Evolutionary conservation across 1,284 basidiomycete genomes (phyloP), one percentile per base, ranked within the genome.

Genomic region (Fomitopsis pinicola): DNA sequence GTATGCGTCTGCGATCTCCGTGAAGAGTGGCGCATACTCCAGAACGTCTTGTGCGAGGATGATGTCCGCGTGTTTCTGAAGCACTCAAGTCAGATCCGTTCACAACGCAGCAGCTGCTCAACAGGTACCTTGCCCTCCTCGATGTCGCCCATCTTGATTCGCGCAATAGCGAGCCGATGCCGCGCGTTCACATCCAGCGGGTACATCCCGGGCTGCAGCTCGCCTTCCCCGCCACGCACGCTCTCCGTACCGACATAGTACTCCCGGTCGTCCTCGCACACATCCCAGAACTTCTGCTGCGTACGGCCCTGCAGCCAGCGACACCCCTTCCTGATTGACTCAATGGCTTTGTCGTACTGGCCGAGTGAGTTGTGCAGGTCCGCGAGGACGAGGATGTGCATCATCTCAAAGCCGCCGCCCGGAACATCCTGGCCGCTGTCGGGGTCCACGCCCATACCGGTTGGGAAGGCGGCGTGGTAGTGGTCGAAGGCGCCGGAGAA

Each of bases 231-330:
- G 3, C 71, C 64, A 7, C 66, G 52, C 42, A 55, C 55, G 42
- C 48, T 69, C 61, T 50, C 74, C 12, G 77, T 75, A 2, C 82
- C 73, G 69, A 95, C 92, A 69, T 85, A 50, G 8, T 50, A 97
- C 74, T 98, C 96, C 59, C 95, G 79, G 72, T 98, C 95, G 71
- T 97, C 97, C 42, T 86, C 83, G 59, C 88, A 84, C 26, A 83
- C 73, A 66, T 95, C 92, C 94, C 95, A 97, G 59, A 88, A 88
- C 59, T 78, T 82, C 71, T 92, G 86, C 38, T 81, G 77, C n/a
- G 76, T 78, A 40, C 96, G 78, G 0, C 94, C 93, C 72, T 97
- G 94, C 12, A 98, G 75, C 96, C 96, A 98, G 53, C 97, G 78
- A 56, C 87, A 89, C 0, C 95, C 95, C 58, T 81, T 80, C 44